Percentiles rank a stretch among this genome's conserved stretches.
Evolutionary conservation across 352 stramenopile species (phyloP).

Genomic region (Phytophthora sp.): DNA sequence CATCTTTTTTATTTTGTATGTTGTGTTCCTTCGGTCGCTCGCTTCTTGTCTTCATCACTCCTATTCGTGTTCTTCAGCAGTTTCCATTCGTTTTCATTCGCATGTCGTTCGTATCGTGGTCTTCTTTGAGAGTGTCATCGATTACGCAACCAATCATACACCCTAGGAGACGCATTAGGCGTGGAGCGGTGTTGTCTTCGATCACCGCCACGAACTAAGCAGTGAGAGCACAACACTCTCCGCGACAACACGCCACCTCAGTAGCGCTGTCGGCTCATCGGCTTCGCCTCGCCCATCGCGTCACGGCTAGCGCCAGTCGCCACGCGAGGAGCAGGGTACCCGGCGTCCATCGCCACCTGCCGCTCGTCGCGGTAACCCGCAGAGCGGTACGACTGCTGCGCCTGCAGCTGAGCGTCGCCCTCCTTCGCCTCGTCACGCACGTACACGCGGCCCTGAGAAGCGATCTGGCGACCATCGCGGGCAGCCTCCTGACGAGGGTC

Average conservation of each 20-base stretch:
- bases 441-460: slow-evolving; percentile 69
- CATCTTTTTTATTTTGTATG: slow-evolving; percentile 31
- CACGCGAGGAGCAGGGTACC: slow-evolving; percentile 67
- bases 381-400: slow-evolving; percentile 62
- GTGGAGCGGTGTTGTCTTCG: slow-evolving; percentile 10
- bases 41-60: slow-evolving; percentile 31
- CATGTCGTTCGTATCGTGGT: slow-evolving; percentile 29
- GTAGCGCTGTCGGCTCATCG: slow-evolving; percentile 81
- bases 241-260: slow-evolving; percentile 34
- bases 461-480: slow-evolving; percentile 51
- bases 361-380: slow-evolving; percentile 57
- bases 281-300: slow-evolving; percentile 65
- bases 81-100: slow-evolving; percentile 35
- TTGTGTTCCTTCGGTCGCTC: slow-evolving; percentile 31
- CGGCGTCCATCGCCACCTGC: slow-evolving; percentile 53
- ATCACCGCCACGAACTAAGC: slow-evolving; percentile 23
- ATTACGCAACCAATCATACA: slow-evolving; percentile 20
- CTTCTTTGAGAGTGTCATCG: slow-evolving; percentile 16
- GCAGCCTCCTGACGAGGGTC: slow-evolving; percentile 59
- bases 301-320: slow-evolving; percentile 68
- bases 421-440: slow-evolving; percentile 77
- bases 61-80: slow-evolving; percentile 35
- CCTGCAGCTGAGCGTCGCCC: slow-evolving; percentile 48
- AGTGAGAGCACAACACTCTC: slow-evolving; percentile 20
- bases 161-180: slow-evolving; percentile 23